Base-by-base conservation (phyloP, 768 basidiomycete species). In the Trametes cubensis region DNA sequence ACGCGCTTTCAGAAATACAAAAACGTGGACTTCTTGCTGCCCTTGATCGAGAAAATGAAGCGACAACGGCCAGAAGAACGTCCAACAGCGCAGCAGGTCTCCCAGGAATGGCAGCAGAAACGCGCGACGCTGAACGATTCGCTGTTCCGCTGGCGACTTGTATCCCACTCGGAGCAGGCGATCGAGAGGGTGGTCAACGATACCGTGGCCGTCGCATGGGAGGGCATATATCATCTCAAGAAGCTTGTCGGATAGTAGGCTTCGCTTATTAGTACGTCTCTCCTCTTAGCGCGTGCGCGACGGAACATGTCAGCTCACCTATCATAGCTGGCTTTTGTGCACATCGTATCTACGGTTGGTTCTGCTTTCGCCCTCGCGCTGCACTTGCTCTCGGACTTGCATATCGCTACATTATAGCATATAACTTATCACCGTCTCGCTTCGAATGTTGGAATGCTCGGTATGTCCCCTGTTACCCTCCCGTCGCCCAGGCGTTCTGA, bases 141-240 rank as follows among this genome's bases (percentile, higher is more conserved):
- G 4, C 21, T 30, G 1, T 17, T 59, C 2, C 67, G 67, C 4
- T 62, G 64, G 64, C 54, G 67, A 5, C 53, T 68, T 0, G 56
- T 52, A 1, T n/a, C 62, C 5, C 51, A 58, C 6, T 26, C 44
- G 3, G 67, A 68, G 46, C 54, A 51, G 4, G 23, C 48, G 3
- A 38, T 56, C 13, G 65, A 63, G 21, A 62, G 67, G 6, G 51
- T 68, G 0, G 45, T 68, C 4, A 64, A 68, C 58, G 62, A 66
- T 48, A 64, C 67, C 5, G 67, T 68, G 10, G 61, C 65, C 11
- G 59, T 54, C 13, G 65, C 67, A 7, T 26, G 57, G n/a, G 65
- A 66, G 34, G 62, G 65, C 6, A n/a, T 68, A 13, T 39, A 44
- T 26, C 57, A 56, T 1, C 30, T 66, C 11, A 40, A 25, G 21